phyloP scores from a whole-genome alignment of 1,284 basidiomycete genomes.

The Anthracocystis panici-leucophaei region DNA sequence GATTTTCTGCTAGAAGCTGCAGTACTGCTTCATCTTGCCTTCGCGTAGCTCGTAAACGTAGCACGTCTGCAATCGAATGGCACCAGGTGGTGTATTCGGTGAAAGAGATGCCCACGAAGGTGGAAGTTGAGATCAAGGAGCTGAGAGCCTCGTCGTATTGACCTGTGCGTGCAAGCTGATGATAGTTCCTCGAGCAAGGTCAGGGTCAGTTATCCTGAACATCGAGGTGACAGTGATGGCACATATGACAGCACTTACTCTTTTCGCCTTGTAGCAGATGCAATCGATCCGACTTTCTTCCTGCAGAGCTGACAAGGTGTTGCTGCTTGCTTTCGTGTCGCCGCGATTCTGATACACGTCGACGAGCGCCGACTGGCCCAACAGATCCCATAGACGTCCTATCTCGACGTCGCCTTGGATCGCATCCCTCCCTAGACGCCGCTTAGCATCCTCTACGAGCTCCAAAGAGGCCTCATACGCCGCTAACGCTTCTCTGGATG shows the following conservation, averaged over 20 bases:
- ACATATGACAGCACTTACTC: constrained; percentile 9
- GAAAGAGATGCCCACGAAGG: constrained; percentile 30
- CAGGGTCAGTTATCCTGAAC: background rate
- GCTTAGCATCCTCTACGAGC: constrained; percentile 43
- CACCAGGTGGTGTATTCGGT: constrained; percentile 32
- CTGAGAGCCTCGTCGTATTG: constrained; percentile 40
- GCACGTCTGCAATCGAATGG: constrained; percentile 23
- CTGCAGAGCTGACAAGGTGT: constrained; percentile 9
- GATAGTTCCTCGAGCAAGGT: background rate
- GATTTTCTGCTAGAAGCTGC: constrained; percentile 12
- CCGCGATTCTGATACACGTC: constrained; percentile 30
- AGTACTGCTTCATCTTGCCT: constrained; percentile 28
- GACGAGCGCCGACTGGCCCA: constrained; percentile 28
- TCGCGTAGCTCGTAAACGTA: constrained; percentile 34
- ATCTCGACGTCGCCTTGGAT: constrained; percentile 14
- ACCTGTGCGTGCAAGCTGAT: constrained; percentile 28
- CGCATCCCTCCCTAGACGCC: constrained; percentile 28
- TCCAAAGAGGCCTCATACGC: constrained; percentile 34
- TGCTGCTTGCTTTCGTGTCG: background rate
- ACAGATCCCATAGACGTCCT: constrained; percentile 25
- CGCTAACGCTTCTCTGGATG: constrained; percentile 20
- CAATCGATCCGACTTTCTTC: constrained; percentile 24
- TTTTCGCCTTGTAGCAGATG: constrained; percentile 23
- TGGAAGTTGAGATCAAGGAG: constrained; percentile 22
- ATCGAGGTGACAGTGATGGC: background rate